phyloP scores from a whole-genome alignment of 805 yeast species.

The Saccharomyces kudriavzevii region DNA sequence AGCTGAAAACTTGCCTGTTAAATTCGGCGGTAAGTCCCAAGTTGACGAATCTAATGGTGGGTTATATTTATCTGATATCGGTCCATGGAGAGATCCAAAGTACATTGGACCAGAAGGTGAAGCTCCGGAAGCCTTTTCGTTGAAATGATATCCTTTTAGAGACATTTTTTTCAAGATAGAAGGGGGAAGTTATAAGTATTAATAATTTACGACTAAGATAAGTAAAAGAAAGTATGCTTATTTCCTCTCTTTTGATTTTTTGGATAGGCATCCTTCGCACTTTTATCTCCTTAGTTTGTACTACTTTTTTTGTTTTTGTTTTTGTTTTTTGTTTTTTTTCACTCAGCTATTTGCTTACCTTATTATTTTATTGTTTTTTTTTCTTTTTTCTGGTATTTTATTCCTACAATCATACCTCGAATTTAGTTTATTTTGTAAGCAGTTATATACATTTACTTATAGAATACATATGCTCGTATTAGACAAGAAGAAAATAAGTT shows the following conservation, averaged over 20 bases:
- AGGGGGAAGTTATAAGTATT: background rate
- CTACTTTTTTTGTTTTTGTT: background rate
- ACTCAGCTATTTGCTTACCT: background rate
- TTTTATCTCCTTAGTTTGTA: background rate
- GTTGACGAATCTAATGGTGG: slow-evolving; percentile 67
- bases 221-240: background rate
- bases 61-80: slow-evolving; percentile 77
- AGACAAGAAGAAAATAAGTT: background rate
- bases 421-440: background rate
- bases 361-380: background rate
- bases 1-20: slow-evolving; percentile 79
- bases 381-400: background rate
- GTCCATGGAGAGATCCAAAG: slow-evolving; percentile 93
- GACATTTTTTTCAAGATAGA: background rate
- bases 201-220: background rate
- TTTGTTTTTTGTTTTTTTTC: background rate
- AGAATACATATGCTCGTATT: background rate
- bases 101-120: slow-evolving; percentile 93
- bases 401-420: background rate
- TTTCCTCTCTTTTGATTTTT: background rate
- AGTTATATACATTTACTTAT: background rate
- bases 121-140: slow-evolving; percentile 57
- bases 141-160: slow-evolving; percentile 5
- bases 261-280: background rate
- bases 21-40: slow-evolving; percentile 79